Evolutionary conservation across 1,284 basidiomycete species (phyloP).

Genomic region (Ceratobasidium sp.): DNA sequence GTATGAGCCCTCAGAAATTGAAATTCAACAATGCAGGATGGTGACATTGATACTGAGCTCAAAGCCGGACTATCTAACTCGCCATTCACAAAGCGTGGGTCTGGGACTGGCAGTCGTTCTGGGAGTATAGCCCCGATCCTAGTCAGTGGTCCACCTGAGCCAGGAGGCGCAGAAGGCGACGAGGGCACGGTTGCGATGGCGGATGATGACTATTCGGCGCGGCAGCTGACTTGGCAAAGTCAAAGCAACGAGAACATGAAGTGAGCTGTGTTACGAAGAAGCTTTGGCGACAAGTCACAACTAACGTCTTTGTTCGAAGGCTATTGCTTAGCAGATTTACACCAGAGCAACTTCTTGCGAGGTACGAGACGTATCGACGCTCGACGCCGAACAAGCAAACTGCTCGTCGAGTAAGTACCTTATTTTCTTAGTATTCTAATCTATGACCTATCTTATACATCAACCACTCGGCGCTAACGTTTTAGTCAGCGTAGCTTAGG

Average conservation of each 20-base stretch:
- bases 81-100: constrained; percentile 26
- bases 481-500: constrained; percentile 87
- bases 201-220: constrained; percentile 81
- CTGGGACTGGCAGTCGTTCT: constrained; percentile 41
- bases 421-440: too few relatives aligned
- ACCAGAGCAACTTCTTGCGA: too few relatives aligned
- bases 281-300: too few relatives aligned
- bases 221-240: constrained; percentile 81
- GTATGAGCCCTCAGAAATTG: too few relatives aligned
- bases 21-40: constrained; percentile 28
- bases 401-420: too few relatives aligned
- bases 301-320: too few relatives aligned
- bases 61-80: constrained; percentile 28
- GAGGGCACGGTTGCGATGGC: constrained; percentile 80
- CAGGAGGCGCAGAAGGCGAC: constrained; percentile 74
- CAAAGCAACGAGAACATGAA: constrained; percentile 88
- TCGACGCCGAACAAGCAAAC: too few relatives aligned
- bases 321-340: too few relatives aligned
- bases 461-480: constrained; percentile 86
- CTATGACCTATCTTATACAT: constrained; percentile 62
- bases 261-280: constrained; percentile 58
- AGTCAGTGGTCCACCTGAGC: constrained; percentile 61
- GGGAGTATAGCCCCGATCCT: constrained; percentile 36
- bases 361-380: too few relatives aligned
- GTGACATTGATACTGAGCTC: constrained; percentile 35